phyloP scores from a whole-genome alignment of 345 rosid species.

The Eucalyptus pauciflora region DNA sequence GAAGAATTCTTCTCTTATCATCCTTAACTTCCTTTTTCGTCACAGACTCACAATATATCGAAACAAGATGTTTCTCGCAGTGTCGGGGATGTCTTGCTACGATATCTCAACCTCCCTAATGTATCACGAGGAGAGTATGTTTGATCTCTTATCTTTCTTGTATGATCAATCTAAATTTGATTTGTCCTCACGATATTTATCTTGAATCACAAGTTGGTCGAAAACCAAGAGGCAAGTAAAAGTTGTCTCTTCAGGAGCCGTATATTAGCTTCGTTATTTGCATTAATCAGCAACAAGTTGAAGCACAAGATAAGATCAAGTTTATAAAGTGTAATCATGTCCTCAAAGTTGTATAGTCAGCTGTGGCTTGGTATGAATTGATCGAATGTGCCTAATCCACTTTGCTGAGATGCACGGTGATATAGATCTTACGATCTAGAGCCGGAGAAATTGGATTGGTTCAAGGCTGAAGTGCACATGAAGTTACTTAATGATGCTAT shows the following conservation, averaged over 20 bases:
- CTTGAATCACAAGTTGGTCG: not conserved
- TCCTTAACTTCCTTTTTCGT: not conserved
- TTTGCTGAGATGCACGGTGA: not conserved
- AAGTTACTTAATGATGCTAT: not conserved
- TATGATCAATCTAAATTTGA: not conserved
- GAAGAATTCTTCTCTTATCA: not conserved
- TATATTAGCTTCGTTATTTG: not conserved
- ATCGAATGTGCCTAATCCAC: not conserved
- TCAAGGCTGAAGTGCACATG: not conserved
- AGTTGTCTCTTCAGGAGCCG: not conserved
- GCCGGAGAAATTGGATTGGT: not conserved
- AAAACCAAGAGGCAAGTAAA: not conserved
- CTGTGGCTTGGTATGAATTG: not conserved
- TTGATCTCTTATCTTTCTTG: not conserved
- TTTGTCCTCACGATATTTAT: not conserved
- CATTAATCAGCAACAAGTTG: not conserved
- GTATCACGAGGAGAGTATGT: not conserved
- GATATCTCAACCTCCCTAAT: not conserved
- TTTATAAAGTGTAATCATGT: not conserved
- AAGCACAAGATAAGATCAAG: slow-evolving; percentile 5
- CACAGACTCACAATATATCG: too few species aligned
- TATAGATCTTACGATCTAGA: slow-evolving; percentile 4
- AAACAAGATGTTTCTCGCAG: not conserved
- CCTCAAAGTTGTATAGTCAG: not conserved
- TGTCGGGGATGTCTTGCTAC: slow-evolving; percentile 9